Percentiles rank a stretch among this genome's conserved stretches.
Evolutionary conservation across 148 eudicot genomes (phyloP).

Genomic region (Salicornia ramosissima): DNA sequence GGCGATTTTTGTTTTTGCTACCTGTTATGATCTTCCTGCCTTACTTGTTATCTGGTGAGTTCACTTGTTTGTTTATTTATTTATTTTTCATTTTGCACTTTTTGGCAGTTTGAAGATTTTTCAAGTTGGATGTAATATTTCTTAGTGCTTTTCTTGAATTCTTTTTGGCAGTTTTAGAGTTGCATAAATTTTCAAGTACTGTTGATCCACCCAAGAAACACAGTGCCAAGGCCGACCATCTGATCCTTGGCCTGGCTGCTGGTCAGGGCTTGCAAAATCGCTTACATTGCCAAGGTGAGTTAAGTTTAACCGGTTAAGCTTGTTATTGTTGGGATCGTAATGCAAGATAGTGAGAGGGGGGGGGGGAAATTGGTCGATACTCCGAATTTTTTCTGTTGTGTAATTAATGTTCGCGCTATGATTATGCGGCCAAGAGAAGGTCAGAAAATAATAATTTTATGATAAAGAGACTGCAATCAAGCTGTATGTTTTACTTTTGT

Average conservation of each 20-base stretch:
- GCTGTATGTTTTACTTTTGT: not conserved
- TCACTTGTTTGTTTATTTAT: not conserved
- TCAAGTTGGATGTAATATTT: not conserved
- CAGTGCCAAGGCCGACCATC: constrained; percentile 52
- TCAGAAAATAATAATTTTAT: not conserved
- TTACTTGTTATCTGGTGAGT: constrained; percentile 60
- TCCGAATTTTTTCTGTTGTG: not conserved
- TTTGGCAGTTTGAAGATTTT: not conserved
- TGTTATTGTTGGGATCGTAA: not conserved
- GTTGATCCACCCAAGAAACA: constrained; percentile 33
- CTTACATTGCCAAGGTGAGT: constrained; percentile 78
- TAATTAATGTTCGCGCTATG: not conserved
- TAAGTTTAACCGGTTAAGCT: too few species aligned
- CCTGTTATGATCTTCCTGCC: constrained; percentile 57
- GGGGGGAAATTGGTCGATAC: too few species aligned
- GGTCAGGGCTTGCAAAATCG: constrained; percentile 82
- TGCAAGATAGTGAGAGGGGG: too few species aligned
- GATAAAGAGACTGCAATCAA: not conserved
- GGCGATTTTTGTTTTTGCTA: constrained; percentile 48
- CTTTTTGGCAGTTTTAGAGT: constrained; percentile 46
- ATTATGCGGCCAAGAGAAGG: not conserved
- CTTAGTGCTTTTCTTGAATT: not conserved
- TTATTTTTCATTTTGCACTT: too few species aligned
- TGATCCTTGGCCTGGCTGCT: constrained; percentile 82
- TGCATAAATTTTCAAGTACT: constrained; percentile 41